Evolutionary conservation across 2,329 filamentous ascomycete genomes (phyloP).

Genomic region (Trichoderma afroharzianum): DNA sequence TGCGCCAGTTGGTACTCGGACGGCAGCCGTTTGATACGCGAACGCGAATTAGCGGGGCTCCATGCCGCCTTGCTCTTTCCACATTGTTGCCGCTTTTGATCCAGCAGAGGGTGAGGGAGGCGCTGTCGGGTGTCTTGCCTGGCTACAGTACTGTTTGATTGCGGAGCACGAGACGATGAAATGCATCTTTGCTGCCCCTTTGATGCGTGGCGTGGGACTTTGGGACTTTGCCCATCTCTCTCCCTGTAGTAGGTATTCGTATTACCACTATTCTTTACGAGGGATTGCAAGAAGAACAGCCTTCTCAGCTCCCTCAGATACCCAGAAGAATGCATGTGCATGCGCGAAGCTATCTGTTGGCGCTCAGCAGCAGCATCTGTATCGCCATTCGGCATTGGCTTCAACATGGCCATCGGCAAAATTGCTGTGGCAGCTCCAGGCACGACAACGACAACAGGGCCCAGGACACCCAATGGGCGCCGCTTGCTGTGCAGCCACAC

Average conservation of each 20-base stretch:
- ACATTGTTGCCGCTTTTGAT: background rate
- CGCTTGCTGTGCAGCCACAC: background rate
- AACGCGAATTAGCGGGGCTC: constrained; percentile 3
- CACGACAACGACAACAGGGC: background rate
- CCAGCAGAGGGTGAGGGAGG: background rate
- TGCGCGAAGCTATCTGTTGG: background rate
- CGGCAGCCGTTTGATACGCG: constrained; percentile 9
- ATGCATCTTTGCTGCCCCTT: background rate
- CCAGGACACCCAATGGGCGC: background rate
- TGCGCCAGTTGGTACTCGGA: background rate
- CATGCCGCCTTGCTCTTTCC: background rate
- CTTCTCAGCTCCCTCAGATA: background rate
- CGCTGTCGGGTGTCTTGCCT: background rate
- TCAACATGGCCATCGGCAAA: background rate
- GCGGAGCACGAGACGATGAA: constrained; percentile 5
- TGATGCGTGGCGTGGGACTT: background rate
- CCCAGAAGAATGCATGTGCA: background rate
- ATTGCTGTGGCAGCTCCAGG: background rate
- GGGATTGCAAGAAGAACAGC: background rate
- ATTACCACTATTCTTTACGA: background rate
- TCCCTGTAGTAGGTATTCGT: background rate
- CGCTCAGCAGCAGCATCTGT: background rate
- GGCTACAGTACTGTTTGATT: background rate
- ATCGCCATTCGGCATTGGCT: background rate
- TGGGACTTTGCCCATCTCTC: background rate